Evolutionary conservation across 768 basidiomycete species (phyloP).

Genomic region (Hortiboletus flavorubellus): DNA sequence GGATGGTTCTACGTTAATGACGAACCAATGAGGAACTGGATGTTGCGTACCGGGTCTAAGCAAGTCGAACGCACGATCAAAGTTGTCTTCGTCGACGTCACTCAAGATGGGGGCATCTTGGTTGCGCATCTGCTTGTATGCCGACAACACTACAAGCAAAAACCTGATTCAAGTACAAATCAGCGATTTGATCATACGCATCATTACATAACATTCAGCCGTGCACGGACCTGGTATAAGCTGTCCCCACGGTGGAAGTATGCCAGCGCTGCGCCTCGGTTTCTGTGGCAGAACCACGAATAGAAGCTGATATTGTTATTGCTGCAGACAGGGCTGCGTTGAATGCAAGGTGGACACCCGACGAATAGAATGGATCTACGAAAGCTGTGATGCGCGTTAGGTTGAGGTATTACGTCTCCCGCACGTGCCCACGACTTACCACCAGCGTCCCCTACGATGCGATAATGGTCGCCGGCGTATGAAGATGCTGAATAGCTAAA

Average conservation of each 20-base stretch:
- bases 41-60: slow-evolving; percentile 8
- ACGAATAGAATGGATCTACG: slow-evolving; percentile 15
- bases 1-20: neutral
- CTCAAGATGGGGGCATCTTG: slow-evolving; percentile 7
- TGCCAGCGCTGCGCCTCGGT: slow-evolving; percentile 10
- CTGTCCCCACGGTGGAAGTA: slow-evolving; percentile 7
- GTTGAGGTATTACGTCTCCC: no score
- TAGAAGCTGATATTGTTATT: slow-evolving; percentile 9
- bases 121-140: slow-evolving; percentile 15
- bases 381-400: slow-evolving; percentile 1
- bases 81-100: slow-evolving; percentile 12
- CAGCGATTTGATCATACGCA: no score
- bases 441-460: slow-evolving; percentile 55
- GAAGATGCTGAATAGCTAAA: slow-evolving; percentile 56
- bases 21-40: neutral
- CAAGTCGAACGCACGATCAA: slow-evolving; percentile 12
- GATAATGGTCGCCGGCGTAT: slow-evolving; percentile 50
- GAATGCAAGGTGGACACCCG: slow-evolving; percentile 12
- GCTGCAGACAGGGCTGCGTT: slow-evolving; percentile 9
- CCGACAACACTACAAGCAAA: slow-evolving; percentile 7
- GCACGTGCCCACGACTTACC: neutral
- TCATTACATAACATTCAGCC: no score
- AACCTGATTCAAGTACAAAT: neutral
- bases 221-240: slow-evolving; percentile 5
- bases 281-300: slow-evolving; percentile 8